Evolutionary conservation across 257 asterid genomes (phyloP).

Genomic region (Knoxia roxburghii): DNA sequence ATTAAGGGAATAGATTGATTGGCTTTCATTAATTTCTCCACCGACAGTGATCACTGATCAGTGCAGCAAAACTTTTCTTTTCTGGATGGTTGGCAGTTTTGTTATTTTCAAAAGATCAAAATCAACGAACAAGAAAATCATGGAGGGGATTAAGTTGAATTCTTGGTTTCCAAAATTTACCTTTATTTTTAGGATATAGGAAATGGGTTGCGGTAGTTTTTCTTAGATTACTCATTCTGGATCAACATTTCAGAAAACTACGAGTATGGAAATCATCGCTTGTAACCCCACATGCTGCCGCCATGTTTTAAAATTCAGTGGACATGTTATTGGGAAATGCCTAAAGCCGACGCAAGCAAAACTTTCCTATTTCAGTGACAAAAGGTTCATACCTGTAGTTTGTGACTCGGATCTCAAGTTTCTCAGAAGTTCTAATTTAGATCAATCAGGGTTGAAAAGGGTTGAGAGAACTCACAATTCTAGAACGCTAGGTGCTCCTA

Average conservation of each 20-base stretch:
- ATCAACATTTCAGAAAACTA: slow-evolving; percentile 36
- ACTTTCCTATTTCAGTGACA: slow-evolving; percentile 26
- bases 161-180: neutral
- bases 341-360: slow-evolving; percentile 21
- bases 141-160: neutral
- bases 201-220: slow-evolving; percentile 1
- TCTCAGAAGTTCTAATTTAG: slow-evolving; percentile 23
- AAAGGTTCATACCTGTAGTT: slow-evolving; percentile 16
- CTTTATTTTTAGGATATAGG: neutral
- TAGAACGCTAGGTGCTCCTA: slow-evolving; percentile 26
- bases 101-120: neutral
- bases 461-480: slow-evolving; percentile 14
- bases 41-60: no score
- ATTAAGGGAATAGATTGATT: neutral
- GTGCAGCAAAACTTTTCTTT: neutral
- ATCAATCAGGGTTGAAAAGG: slow-evolving; percentile 28
- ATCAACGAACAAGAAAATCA: neutral
- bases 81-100: neutral
- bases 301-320: slow-evolving; percentile 29
- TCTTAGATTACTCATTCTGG: slow-evolving; percentile 17
- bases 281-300: slow-evolving; percentile 37
- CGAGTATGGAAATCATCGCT: slow-evolving; percentile 53
- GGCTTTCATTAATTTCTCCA: neutral
- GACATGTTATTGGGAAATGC: slow-evolving; percentile 18
- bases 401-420: slow-evolving; percentile 17